These are phyloP conservation scores for Poa pratensis DNA, from an alignment of 176 grass and related monocot species.

Conservation along the genomic window DNA sequence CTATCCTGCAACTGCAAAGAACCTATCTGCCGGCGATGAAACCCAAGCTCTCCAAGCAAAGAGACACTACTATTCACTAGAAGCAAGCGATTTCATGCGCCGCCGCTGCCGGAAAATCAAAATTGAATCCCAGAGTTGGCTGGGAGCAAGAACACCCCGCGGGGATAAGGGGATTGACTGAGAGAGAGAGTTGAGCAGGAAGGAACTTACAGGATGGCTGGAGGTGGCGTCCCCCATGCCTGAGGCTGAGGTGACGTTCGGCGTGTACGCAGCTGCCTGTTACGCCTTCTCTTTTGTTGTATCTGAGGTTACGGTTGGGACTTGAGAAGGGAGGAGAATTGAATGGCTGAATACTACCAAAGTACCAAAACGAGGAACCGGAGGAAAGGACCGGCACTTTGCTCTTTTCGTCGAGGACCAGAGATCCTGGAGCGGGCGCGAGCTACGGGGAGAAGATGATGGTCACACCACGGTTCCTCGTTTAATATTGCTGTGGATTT, in stretches of 20 bases:
- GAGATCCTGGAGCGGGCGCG: constrained; percentile 24
- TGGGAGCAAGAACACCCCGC: not conserved
- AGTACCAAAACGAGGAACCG: constrained; percentile 48
- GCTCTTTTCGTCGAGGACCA: constrained; percentile 41
- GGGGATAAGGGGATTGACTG: not conserved
- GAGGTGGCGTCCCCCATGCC: constrained; percentile 50
- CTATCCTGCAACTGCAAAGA: not conserved
- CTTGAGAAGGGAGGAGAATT: constrained; percentile 24
- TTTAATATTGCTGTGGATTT: not conserved
- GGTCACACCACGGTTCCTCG: not conserved
- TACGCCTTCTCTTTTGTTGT: constrained; percentile 36
- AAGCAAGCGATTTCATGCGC: not conserved
- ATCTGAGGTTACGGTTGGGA: constrained; percentile 19
- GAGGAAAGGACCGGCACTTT: constrained; percentile 44
- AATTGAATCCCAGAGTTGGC: not conserved
- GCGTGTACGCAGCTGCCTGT: constrained; percentile 11
- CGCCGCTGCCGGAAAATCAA: not conserved
- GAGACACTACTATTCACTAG: no score
- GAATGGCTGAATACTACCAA: constrained; percentile 32
- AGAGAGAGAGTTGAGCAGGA: not conserved
- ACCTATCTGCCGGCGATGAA: not conserved
- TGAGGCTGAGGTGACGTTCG: constrained; percentile 24
- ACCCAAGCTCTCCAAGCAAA: not conserved
- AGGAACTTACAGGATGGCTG: constrained; percentile 39
- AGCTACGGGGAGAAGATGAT: constrained; percentile 28